Evolutionary conservation across 2,329 filamentous ascomycete species (phyloP).

Genomic region (Xylaria sp.): DNA sequence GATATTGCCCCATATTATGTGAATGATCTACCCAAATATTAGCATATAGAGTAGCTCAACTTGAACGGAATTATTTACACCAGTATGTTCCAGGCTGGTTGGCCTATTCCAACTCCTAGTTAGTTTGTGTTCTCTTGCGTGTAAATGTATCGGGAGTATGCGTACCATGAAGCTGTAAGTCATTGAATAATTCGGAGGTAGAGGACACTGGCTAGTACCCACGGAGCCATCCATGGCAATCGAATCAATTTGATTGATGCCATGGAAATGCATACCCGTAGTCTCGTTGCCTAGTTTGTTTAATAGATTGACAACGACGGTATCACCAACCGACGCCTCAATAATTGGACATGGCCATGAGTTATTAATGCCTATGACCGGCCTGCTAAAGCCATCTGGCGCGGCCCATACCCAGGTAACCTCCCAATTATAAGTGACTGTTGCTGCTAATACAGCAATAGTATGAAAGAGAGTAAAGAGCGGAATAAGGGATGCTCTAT

Average conservation of each 20-base stretch:
- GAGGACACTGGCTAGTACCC: constrained; percentile 66
- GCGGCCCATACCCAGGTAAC: constrained; percentile 69
- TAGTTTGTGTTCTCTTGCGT: not conserved
- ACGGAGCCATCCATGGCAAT: constrained; percentile 69
- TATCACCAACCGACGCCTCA: constrained; percentile 64
- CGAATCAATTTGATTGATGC: constrained; percentile 67
- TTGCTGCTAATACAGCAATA: constrained; percentile 52
- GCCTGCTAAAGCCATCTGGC: constrained; percentile 68
- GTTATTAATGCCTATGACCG: constrained; percentile 72
- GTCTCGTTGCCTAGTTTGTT: constrained; percentile 63
- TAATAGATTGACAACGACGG: constrained; percentile 58
- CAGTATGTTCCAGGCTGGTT: constrained; percentile 59
- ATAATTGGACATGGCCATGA: constrained; percentile 72
- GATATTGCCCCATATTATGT: constrained; percentile 72
- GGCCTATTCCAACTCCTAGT: constrained; percentile 43
- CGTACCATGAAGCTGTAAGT: constrained; percentile 66
- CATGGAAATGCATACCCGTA: constrained; percentile 69
- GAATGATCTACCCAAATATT: constrained; percentile 62
- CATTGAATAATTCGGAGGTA: constrained; percentile 63
- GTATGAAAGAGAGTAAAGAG: constrained; percentile 36
- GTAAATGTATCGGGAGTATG: not conserved
- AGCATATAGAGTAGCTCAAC: constrained; percentile 17
- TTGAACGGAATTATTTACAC: constrained; percentile 50
- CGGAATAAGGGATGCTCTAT: not conserved
- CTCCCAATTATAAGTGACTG: constrained; percentile 67